A percentile compares a stretch with the other conserved stretches of the same genome.
Evolutionary conservation across 2,329 filamentous ascomycete genomes (phyloP).

Genomic region (Pseudopithomyces chartarum): DNA sequence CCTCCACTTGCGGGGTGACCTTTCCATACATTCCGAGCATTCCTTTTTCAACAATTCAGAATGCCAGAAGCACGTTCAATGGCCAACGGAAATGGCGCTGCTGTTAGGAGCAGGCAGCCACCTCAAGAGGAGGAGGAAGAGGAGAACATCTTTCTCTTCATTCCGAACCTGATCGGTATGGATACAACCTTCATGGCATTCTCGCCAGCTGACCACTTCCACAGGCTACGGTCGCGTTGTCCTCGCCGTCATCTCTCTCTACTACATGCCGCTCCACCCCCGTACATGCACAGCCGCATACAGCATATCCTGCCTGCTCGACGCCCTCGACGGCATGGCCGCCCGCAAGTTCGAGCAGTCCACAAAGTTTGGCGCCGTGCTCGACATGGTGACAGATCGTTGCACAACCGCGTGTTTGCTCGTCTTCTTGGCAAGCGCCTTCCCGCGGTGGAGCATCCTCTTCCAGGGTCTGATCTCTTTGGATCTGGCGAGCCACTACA

Average conservation of each 20-base stretch:
- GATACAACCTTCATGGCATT: neutral
- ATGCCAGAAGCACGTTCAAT: slow-evolving; percentile 31
- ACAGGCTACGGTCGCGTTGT: slow-evolving; percentile 57
- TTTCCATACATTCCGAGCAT: neutral
- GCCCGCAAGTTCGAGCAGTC: slow-evolving; percentile 86
- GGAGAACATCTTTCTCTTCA: slow-evolving; percentile 61
- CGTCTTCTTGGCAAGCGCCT: slow-evolving; percentile 92
- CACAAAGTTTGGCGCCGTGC: slow-evolving; percentile 91
- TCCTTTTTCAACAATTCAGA: slow-evolving; percentile 1
- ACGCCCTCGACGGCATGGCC: slow-evolving; percentile 93
- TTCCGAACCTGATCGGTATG: slow-evolving; percentile 58
- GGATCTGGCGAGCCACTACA: slow-evolving; percentile 95
- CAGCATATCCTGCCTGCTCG: slow-evolving; percentile 90
- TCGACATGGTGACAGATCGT: slow-evolving; percentile 99
- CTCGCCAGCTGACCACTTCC: slow-evolving; percentile 12
- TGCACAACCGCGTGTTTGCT: slow-evolving; percentile 95
- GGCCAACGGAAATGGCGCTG: slow-evolving; percentile 31
- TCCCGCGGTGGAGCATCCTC: slow-evolving; percentile 89
- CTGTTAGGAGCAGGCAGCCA: slow-evolving; percentile 17
- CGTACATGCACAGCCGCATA: slow-evolving; percentile 91
- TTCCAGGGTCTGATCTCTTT: slow-evolving; percentile 93
- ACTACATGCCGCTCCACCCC: slow-evolving; percentile 99
- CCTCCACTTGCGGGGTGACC: neutral
- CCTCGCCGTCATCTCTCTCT: slow-evolving; percentile 82
- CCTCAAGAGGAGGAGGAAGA: slow-evolving; percentile 44